These are phyloP conservation scores for Fusarium sp. DNA, from an alignment of 2,329 filamentous ascomycete genomes.

Conservation along the genomic window DNA sequence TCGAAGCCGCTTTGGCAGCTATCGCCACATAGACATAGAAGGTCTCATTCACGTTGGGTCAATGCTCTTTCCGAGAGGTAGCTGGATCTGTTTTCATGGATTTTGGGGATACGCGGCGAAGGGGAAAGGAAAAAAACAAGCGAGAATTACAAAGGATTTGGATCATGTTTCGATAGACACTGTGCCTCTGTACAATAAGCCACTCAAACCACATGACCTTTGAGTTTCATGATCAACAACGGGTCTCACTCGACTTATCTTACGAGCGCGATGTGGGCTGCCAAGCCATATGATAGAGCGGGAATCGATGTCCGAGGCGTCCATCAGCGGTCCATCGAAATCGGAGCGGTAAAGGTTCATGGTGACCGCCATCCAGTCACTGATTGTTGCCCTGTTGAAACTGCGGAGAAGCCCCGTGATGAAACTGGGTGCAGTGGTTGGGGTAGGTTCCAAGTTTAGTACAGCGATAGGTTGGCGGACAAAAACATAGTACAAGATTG, in stretches of 20 bases:
- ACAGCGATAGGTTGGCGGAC: neutral
- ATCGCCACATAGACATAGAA: slow-evolving; percentile 40
- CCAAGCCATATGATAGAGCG: slow-evolving; percentile 28
- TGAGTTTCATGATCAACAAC: slow-evolving; percentile 3
- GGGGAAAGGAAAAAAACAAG: slow-evolving; percentile 12
- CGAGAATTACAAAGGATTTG: slow-evolving; percentile 10
- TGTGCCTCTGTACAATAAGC: slow-evolving; percentile 24
- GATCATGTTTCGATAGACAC: slow-evolving; percentile 32
- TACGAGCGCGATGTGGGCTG: slow-evolving; percentile 24
- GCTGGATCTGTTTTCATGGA: slow-evolving; percentile 10
- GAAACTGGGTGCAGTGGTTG: slow-evolving; percentile 33
- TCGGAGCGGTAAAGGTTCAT: slow-evolving; percentile 13
- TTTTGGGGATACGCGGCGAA: slow-evolving; percentile 24
- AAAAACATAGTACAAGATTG: neutral
- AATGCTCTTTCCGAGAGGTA: slow-evolving; percentile 9
- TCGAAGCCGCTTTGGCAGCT: slow-evolving; percentile 3
- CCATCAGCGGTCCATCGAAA: slow-evolving; percentile 3
- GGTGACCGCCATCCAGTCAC: slow-evolving; percentile 35
- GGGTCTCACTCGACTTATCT: slow-evolving; percentile 30
- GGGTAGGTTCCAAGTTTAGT: slow-evolving; percentile 16
- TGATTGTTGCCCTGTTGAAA: slow-evolving; percentile 26
- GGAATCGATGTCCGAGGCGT: slow-evolving; percentile 22
- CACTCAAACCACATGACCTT: slow-evolving; percentile 21
- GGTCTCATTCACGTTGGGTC: slow-evolving; percentile 22
- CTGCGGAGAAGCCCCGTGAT: slow-evolving; percentile 45